Evolutionary conservation across 805 yeast species (phyloP), one percentile per base, ranked within the genome.

Genomic region (Wickerhamiella brachini): DNA sequence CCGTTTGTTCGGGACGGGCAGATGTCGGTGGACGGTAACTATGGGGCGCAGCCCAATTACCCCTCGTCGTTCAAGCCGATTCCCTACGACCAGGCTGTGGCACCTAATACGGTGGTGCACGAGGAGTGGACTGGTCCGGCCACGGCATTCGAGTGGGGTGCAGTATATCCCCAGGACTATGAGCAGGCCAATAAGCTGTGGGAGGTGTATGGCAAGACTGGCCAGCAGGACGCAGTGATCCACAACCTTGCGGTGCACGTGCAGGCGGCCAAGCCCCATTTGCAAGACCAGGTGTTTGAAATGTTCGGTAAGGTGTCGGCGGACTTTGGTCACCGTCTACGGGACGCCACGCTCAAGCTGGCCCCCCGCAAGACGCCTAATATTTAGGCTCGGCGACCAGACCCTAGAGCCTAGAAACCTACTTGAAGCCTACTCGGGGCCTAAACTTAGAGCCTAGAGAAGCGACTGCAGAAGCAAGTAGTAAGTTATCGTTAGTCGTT

Each of bases 71-170:
- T 62, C 50, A 57, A 59, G 44, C 73, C 75, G 5, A 46, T 65
- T 52, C 51, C 53, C 50, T 68, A 66, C 61, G 49, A 51, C 61
- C 48, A 49, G 51, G 54, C 49, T 53, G 31, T 44, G 42, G 50
- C 48, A 15, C 50, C 47, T 20, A 75, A 76, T 18, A 37, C 20
- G 17, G 23, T 15, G 61, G 78, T 79, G 59, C 89, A 83, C 68
- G 94, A 85, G 70, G 75, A 78, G 54, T 85, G 93, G 93, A 70
- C 71, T 52, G 93, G 93, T 52, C 78, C 87, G 50, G 93, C 93
- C 46, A 71, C 81, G 55, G 86, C 90, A 57, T 85, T 77, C 79
- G 93, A 87, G 71, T 88, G 96, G 96, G 75, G 76, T 52, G 77
- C 77, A 51, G 70, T 75, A 24, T 83, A 80, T 49, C 86, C 78